Conservation (phyloP, 495 filamentous ascomycete species). For the Friedmanniomyces simplex region DNA sequence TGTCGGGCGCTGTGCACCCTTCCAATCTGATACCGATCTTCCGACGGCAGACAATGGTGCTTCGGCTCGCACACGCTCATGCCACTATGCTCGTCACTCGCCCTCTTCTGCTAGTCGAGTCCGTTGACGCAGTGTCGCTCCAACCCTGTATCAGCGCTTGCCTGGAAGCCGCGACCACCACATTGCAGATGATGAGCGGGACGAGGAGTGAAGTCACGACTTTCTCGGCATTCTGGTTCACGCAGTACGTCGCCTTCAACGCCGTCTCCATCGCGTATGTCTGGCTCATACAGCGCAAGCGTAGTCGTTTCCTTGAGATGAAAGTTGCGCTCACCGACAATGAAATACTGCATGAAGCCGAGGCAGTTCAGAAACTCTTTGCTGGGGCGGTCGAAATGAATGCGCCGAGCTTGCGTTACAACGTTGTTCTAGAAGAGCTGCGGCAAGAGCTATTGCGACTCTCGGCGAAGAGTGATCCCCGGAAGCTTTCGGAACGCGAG, state of each 20-base stretch:
- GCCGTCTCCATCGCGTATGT: slow-evolving; percentile 32
- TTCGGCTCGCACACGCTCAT: slow-evolving; percentile 44
- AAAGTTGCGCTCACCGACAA: background rate
- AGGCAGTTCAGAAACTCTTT: slow-evolving; percentile 39
- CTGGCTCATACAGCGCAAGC: slow-evolving; percentile 28
- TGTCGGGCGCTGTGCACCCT: slow-evolving; percentile 35
- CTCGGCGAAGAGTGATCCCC: background rate
- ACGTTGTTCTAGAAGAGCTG: slow-evolving; percentile 42
- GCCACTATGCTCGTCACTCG: slow-evolving; percentile 47
- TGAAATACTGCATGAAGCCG: slow-evolving; percentile 22
- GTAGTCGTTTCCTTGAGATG: slow-evolving; percentile 12
- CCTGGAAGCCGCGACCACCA: slow-evolving; percentile 36
- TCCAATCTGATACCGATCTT: slow-evolving; percentile 43
- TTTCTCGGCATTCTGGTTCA: slow-evolving; percentile 34
- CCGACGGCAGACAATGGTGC: slow-evolving; percentile 43
- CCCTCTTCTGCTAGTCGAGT: slow-evolving; percentile 41
- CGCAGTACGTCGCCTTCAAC: slow-evolving; percentile 33
- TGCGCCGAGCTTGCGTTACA: slow-evolving; percentile 43
- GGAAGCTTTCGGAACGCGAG: background rate
- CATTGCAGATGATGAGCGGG: slow-evolving; percentile 7
- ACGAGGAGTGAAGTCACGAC: slow-evolving; percentile 3
- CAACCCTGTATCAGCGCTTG: slow-evolving; percentile 35
- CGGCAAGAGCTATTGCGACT: slow-evolving; percentile 7
- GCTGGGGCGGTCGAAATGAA: slow-evolving; percentile 41
- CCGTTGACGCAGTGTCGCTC: slow-evolving; percentile 27